Evolutionary conservation across 2,329 filamentous ascomycete genomes (phyloP).

Genomic region (Blastomyces gilchristii): DNA sequence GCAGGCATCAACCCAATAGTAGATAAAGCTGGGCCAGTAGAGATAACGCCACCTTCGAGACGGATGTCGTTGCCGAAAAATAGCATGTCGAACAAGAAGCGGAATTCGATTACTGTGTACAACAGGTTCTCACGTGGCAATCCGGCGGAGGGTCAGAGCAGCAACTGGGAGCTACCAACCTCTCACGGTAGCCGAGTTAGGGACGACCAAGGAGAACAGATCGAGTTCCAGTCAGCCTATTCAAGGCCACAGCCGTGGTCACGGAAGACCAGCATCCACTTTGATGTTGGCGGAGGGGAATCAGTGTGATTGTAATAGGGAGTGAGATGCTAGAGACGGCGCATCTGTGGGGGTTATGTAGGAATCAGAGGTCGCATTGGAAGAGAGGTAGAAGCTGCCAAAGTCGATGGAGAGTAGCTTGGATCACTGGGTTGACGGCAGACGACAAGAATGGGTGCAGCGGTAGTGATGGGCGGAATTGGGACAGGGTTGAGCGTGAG

Average conservation of each 20-base stretch:
- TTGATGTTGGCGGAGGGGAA: neutral
- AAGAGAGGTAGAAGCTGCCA: neutral
- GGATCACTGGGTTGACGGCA: neutral
- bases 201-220: neutral
- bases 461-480: neutral
- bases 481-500: neutral
- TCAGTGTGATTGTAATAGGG: neutral
- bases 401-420: neutral
- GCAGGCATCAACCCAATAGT: conserved; percentile 23
- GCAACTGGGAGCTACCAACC: neutral
- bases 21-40: conserved; percentile 24
- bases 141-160: neutral
- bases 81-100: conserved; percentile 9
- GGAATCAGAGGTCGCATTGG: neutral
- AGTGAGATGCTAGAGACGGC: neutral
- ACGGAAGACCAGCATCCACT: neutral
- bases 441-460: neutral
- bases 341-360: neutral
- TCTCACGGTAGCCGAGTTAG: neutral
- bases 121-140: neutral
- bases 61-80: conserved; percentile 25
- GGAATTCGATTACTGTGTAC: conserved; percentile 6
- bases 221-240: neutral
- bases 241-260: neutral
- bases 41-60: conserved; percentile 17